Evolutionary conservation across 1,284 basidiomycete genomes (phyloP).

Genomic region (Pseudozyma thailandica): DNA sequence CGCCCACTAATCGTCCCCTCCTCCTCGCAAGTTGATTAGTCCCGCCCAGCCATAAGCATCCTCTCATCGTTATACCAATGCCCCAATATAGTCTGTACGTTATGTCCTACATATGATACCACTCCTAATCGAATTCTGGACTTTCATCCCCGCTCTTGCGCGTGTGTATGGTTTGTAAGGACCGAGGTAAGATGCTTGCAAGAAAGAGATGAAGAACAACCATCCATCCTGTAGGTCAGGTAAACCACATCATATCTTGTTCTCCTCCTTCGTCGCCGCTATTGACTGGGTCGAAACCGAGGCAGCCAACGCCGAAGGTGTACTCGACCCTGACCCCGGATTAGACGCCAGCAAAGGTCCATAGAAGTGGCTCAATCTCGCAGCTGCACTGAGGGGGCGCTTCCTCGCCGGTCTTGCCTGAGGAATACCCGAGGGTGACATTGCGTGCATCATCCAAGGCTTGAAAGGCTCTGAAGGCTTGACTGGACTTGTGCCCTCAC

Average conservation of each 20-base stretch:
- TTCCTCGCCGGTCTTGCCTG: slow-evolving; percentile 34
- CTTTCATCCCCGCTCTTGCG: too few species aligned
- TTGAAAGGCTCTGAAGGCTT: slow-evolving; percentile 36
- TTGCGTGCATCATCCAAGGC: slow-evolving; percentile 47
- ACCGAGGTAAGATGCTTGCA: too few species aligned
- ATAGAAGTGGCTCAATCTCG: slow-evolving; percentile 49
- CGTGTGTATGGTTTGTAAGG: too few species aligned
- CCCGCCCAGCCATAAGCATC: too few species aligned
- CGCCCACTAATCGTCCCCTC: slow-evolving; percentile 8
- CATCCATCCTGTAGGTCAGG: too few species aligned
- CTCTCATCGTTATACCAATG: neutral
- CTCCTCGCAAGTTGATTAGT: neutral
- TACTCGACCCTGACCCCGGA: neutral
- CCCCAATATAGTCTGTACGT: too few species aligned
- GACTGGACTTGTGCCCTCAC: slow-evolving; percentile 6
- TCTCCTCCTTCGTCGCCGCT: neutral
- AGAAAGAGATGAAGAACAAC: too few species aligned
- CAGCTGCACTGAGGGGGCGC: slow-evolving; percentile 51
- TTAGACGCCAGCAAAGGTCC: slow-evolving; percentile 29
- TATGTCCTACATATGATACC: too few species aligned
- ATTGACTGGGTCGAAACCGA: neutral
- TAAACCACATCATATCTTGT: too few species aligned
- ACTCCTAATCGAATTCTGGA: too few species aligned
- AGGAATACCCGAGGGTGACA: slow-evolving; percentile 27
- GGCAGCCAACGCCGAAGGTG: neutral